Percentiles rank a stretch among this genome's conserved stretches.
These are phyloP conservation scores for Candolleomyces efflorescens DNA, from an alignment of 768 basidiomycete species.

Conservation along the genomic window DNA sequence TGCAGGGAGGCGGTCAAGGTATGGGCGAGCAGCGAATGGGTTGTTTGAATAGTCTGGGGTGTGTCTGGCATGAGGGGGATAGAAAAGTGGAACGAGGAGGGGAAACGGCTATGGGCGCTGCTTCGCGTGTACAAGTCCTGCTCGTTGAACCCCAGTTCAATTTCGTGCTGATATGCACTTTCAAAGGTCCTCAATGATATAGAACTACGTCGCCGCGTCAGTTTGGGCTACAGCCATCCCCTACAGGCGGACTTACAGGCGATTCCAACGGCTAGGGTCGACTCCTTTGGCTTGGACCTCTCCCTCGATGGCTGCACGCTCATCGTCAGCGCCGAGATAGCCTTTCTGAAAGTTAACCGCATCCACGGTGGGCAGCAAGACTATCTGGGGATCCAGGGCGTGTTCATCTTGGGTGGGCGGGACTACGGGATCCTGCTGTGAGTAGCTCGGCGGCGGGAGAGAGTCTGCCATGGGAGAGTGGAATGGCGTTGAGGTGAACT, in stretches of 20 bases:
- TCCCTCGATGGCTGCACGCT: slow-evolving; percentile 80
- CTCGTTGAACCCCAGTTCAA: slow-evolving; percentile 62
- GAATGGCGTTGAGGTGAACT: slow-evolving; percentile 4
- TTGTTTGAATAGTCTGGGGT: slow-evolving; percentile 78
- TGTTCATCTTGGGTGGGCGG: slow-evolving; percentile 5
- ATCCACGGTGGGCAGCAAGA: slow-evolving; percentile 69
- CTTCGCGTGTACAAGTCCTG: slow-evolving; percentile 50
- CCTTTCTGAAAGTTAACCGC: slow-evolving; percentile 82
- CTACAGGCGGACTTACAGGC: slow-evolving; percentile 54
- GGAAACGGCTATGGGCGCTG: slow-evolving; percentile 35
- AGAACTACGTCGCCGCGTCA: slow-evolving; percentile 35
- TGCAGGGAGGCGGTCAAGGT: slow-evolving; percentile 64
- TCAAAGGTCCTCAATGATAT: slow-evolving; percentile 67
- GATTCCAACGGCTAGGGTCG: slow-evolving; percentile 52
- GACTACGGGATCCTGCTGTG: slow-evolving; percentile 39
- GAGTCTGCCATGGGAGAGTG: slow-evolving; percentile 34
- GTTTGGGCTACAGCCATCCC: neutral
- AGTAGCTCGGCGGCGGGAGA: slow-evolving; percentile 58
- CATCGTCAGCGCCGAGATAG: slow-evolving; percentile 78
- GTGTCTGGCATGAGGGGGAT: slow-evolving; percentile 76
- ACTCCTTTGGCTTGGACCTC: slow-evolving; percentile 82
- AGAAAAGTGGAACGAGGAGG: slow-evolving; percentile 72
- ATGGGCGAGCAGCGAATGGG: slow-evolving; percentile 70
- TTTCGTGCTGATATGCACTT: slow-evolving; percentile 51
- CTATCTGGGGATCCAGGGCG: slow-evolving; percentile 50